Evolutionary conservation across 129 eudicot genomes (phyloP).

Genomic region (Artemisia annua): DNA sequence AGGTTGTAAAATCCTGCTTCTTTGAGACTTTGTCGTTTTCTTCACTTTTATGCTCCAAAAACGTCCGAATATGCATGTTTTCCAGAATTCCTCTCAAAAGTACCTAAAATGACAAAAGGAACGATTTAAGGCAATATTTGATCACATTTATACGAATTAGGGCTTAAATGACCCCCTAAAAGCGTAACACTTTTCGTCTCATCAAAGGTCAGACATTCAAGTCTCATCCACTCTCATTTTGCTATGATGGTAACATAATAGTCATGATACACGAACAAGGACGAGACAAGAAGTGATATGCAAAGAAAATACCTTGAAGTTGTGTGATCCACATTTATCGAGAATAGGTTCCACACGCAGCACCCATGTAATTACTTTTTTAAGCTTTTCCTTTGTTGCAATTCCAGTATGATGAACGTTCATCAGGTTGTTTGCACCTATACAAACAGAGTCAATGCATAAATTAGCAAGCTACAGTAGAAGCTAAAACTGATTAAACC

Average conservation of each 20-base stretch:
- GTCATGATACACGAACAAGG: not conserved
- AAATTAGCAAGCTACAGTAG: not conserved
- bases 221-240: not conserved
- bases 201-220: conserved; percentile 1
- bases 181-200: too few relatives aligned
- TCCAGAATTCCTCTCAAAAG: too few relatives aligned
- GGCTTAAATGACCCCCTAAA: too few relatives aligned
- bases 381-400: conserved; percentile 64
- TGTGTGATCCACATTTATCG: conserved; percentile 31
- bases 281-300: conserved; percentile 7
- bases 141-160: too few relatives aligned
- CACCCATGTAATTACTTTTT: conserved; percentile 68
- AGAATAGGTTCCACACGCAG: conserved; percentile 48
- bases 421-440: conserved; percentile 53
- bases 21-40: too few relatives aligned
- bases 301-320: conserved; percentile 40
- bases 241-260: not conserved
- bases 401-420: conserved; percentile 42
- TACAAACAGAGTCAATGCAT: conserved; percentile 13
- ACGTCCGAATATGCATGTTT: too few relatives aligned
- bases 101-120: too few relatives aligned
- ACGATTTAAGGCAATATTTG: too few relatives aligned
- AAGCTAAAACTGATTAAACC: not conserved
- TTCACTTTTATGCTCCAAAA: too few relatives aligned
- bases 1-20: too few relatives aligned